A percentile compares a stretch with the other conserved stretches of the same genome.
Conservation (phyloP, 2,329 filamentous ascomycete species). For the Clarireedia paspali region DNA sequence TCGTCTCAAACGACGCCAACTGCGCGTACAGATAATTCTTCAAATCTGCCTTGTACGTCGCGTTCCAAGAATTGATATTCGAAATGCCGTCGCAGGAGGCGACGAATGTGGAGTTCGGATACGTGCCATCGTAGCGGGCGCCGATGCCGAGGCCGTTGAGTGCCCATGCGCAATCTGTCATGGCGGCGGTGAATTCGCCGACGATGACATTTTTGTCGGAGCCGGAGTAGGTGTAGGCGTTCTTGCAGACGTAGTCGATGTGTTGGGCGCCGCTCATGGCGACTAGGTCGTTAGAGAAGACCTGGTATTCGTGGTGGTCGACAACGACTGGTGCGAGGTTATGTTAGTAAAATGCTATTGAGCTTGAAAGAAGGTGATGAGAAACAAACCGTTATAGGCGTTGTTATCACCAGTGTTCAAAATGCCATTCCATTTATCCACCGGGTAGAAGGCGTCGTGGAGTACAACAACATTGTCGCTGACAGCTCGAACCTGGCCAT, state of each 20-base stretch:
- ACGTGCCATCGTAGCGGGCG: slow-evolving; percentile 49
- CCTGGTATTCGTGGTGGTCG: slow-evolving; percentile 64
- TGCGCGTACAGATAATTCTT: slow-evolving; percentile 47
- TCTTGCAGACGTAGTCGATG: slow-evolving; percentile 46
- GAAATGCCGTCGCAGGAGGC: slow-evolving; percentile 48
- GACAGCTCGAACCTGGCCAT: slow-evolving; percentile 35
- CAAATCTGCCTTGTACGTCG: slow-evolving; percentile 37
- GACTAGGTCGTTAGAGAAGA: slow-evolving; percentile 47
- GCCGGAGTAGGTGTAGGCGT: slow-evolving; percentile 39
- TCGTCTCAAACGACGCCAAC: slow-evolving; percentile 41
- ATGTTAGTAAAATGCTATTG: slow-evolving; percentile 40
- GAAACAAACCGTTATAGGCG: slow-evolving; percentile 35
- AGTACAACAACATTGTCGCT: slow-evolving; percentile 47
- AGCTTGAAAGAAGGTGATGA: slow-evolving; percentile 33
- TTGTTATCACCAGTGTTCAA: slow-evolving; percentile 40
- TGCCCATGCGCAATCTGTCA: slow-evolving; percentile 51
- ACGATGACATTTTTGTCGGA: slow-evolving; percentile 60
- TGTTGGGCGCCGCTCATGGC: slow-evolving; percentile 45
- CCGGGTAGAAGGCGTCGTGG: slow-evolving; percentile 47
- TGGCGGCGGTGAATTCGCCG: slow-evolving; percentile 61
- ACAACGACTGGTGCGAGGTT: slow-evolving; percentile 35
- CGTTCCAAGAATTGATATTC: slow-evolving; percentile 38
- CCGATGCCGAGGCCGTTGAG: slow-evolving; percentile 50
- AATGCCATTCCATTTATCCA: slow-evolving; percentile 53
- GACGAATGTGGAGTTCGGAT: slow-evolving; percentile 37